These are phyloP conservation scores for Suillus ampliporus DNA, from an alignment of 768 basidiomycete species.

Conservation along the genomic window DNA sequence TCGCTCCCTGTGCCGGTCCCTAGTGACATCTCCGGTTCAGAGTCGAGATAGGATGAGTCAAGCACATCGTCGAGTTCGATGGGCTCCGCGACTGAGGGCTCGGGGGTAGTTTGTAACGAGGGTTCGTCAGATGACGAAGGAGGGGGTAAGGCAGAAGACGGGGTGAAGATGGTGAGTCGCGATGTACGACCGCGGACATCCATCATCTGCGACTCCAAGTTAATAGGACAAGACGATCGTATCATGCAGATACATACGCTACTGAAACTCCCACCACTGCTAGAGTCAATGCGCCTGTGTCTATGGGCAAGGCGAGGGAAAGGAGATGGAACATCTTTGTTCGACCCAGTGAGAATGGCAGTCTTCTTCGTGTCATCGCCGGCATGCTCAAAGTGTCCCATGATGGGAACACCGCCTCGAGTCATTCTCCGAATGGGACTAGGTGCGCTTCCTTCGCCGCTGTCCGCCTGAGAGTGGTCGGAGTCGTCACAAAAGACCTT, in stretches of 20 bases:
- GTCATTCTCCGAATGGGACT: slow-evolving; percentile 22
- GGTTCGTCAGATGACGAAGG: slow-evolving; percentile 45
- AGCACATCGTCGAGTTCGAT: slow-evolving; percentile 76
- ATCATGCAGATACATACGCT: slow-evolving; percentile 37
- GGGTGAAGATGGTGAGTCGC: slow-evolving; percentile 39
- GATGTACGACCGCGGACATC: slow-evolving; percentile 39
- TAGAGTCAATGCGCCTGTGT: slow-evolving; percentile 31
- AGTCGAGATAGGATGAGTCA: slow-evolving; percentile 72
- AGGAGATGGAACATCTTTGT: slow-evolving; percentile 40
- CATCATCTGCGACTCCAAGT: slow-evolving; percentile 28
- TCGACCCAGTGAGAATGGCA: slow-evolving; percentile 34
- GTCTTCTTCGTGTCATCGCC: slow-evolving; percentile 22
- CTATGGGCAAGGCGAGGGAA: slow-evolving; percentile 30
- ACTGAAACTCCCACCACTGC: slow-evolving; percentile 40
- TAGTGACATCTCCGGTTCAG: slow-evolving; percentile 49
- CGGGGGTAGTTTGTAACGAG: slow-evolving; percentile 39
- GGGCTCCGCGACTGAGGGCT: slow-evolving; percentile 51
- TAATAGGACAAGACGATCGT: slow-evolving; percentile 12
- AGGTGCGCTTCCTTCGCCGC: slow-evolving; percentile 37
- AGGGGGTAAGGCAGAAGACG: slow-evolving; percentile 34
- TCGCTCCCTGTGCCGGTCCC: slow-evolving; percentile 41
- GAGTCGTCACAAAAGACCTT: slow-evolving; percentile 57
- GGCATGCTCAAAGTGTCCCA: slow-evolving; percentile 44
- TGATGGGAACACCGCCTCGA: slow-evolving; percentile 34
- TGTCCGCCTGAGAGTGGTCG: slow-evolving; percentile 46